Percentiles rank a stretch among this genome's conserved stretches.
phyloP scores from a whole-genome alignment of 2,329 filamentous ascomycete species.

The Falciphora oryzae region DNA sequence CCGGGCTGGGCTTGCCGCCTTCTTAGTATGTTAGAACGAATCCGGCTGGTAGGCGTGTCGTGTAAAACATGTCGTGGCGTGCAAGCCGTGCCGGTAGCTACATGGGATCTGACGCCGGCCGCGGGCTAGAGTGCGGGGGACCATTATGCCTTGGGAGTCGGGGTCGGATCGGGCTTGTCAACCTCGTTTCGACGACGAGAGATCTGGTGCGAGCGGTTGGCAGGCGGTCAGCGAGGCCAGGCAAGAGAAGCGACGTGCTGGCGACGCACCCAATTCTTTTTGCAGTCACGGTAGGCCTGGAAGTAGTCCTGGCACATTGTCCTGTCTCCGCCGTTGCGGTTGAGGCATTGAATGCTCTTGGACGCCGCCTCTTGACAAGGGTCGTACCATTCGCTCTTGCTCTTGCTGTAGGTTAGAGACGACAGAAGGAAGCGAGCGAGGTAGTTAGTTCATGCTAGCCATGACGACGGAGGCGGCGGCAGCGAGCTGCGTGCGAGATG shows the following conservation, averaged over 20 bases:
- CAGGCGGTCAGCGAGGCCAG: background rate
- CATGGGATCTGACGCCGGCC: too few relatives aligned
- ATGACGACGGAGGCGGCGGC: slow-evolving; percentile 2
- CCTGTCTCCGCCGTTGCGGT: slow-evolving; percentile 80
- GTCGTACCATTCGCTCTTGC: slow-evolving; percentile 84
- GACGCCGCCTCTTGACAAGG: slow-evolving; percentile 91
- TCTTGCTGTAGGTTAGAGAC: slow-evolving; percentile 56
- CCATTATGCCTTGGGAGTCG: background rate
- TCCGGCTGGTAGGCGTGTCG: too few relatives aligned
- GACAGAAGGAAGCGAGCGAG: slow-evolving; percentile 13
- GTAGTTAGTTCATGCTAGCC: background rate
- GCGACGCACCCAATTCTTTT: slow-evolving; percentile 74
- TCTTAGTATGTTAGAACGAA: too few relatives aligned
- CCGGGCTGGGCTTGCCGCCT: too few relatives aligned
- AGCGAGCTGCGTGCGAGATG: background rate
- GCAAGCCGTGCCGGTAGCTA: background rate
- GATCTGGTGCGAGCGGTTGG: background rate
- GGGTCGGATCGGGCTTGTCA: background rate
- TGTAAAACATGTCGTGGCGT: background rate
- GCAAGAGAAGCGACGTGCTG: background rate
- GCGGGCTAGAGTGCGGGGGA: background rate
- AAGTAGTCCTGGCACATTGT: slow-evolving; percentile 95
- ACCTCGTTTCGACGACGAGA: background rate
- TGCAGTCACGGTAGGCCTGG: slow-evolving; percentile 90
- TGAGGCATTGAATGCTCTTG: slow-evolving; percentile 79